phyloP scores from a whole-genome alignment of 306 rosid genomes.

The Alnus glutinosa region DNA sequence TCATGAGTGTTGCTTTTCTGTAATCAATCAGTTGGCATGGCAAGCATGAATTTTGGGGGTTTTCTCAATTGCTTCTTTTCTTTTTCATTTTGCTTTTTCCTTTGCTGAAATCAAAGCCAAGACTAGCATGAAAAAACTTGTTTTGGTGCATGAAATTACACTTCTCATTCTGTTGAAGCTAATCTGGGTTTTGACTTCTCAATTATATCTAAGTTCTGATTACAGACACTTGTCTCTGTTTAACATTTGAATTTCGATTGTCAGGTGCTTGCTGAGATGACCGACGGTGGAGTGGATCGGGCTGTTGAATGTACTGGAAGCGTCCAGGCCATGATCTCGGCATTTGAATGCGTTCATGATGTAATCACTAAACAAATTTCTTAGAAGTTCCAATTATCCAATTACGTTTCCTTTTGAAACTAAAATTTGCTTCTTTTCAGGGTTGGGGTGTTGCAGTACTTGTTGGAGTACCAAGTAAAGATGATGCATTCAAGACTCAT shows the following conservation, averaged over 20 bases:
- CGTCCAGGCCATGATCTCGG: constrained; percentile 85
- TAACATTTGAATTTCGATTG: constrained; percentile 26
- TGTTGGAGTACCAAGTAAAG: constrained; percentile 87
- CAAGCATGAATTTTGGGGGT: background rate
- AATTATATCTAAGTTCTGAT: no score
- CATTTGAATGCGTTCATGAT: constrained; percentile 93
- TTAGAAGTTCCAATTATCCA: background rate
- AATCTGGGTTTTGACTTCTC: no score
- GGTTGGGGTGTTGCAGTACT: constrained; percentile 98
- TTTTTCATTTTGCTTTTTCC: background rate
- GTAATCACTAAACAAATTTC: constrained; percentile 36
- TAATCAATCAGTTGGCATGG: background rate
- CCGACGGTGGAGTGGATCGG: constrained; percentile 87
- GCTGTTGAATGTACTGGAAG: constrained; percentile 89
- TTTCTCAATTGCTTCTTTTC: background rate
- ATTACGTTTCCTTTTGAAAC: background rate
- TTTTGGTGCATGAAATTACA: background rate
- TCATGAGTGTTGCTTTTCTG: background rate
- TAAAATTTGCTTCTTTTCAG: constrained; percentile 30
- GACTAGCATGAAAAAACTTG: background rate
- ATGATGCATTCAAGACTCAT: constrained; percentile 79
- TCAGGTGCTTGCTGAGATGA: constrained; percentile 86
- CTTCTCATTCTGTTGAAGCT: background rate
- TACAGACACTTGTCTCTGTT: background rate
- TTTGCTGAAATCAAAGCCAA: background rate